Evolutionary conservation across 2,329 filamentous ascomycete genomes (phyloP).

Genomic region (Cytospora leucostoma): DNA sequence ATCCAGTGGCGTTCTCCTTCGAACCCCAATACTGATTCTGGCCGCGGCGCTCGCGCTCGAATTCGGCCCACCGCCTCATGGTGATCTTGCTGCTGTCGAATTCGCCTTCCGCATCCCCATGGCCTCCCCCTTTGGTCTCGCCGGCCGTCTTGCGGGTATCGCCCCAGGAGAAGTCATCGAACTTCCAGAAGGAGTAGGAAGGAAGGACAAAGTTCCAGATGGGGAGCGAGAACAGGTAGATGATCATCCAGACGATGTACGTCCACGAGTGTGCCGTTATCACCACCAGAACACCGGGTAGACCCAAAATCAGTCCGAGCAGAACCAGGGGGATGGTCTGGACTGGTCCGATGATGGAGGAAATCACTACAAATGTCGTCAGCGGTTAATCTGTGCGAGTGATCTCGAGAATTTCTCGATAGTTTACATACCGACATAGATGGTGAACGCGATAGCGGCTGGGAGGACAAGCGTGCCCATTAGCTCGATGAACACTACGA

Average conservation of each 20-base stretch:
- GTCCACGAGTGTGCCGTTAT: constrained; percentile 90
- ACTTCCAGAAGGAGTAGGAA: constrained; percentile 97
- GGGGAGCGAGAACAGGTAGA: constrained; percentile 89
- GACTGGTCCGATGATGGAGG: constrained; percentile 77
- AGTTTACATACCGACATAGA: constrained; percentile 80
- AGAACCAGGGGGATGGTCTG: constrained; percentile 91
- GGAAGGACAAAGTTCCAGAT: constrained; percentile 98
- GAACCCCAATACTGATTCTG: constrained; percentile 55
- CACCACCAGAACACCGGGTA: constrained; percentile 88
- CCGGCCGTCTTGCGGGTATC: constrained; percentile 95
- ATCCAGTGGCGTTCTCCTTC: constrained; percentile 52
- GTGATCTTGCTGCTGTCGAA: constrained; percentile 99
- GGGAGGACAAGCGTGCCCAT: constrained; percentile 93
- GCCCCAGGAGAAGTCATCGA: constrained; percentile 99
- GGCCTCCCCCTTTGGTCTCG: constrained; percentile 80
- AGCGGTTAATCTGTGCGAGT: constrained; percentile 15
- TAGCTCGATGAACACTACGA: constrained; percentile 93
- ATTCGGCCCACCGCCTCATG: constrained; percentile 98
- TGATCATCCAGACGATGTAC: constrained; percentile 95
- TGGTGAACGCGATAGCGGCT: constrained; percentile 93
- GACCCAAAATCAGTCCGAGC: constrained; percentile 85
- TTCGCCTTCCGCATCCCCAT: constrained; percentile 84
- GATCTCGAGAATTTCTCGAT: background rate
- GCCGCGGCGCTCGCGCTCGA: constrained; percentile 68
- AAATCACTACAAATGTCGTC: constrained; percentile 63